Conservation (phyloP, 441 rosid genomes). For the Pelargonium cotyledonis region DNA sequence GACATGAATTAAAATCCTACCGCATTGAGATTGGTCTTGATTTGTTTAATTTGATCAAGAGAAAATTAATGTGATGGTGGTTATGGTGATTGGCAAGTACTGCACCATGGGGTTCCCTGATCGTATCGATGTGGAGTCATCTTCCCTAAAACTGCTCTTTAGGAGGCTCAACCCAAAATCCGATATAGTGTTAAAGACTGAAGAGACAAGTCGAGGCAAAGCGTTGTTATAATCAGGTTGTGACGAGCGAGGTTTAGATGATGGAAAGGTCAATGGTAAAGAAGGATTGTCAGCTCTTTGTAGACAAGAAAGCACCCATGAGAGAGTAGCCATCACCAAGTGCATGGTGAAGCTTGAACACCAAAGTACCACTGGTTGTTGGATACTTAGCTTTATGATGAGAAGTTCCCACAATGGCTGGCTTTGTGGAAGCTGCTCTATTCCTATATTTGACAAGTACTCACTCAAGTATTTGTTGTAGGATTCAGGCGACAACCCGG, state of each 20-base stretch:
- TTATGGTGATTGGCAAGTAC: slow-evolving; percentile 23
- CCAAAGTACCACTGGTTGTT: too few relatives aligned
- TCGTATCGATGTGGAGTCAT: slow-evolving; percentile 29
- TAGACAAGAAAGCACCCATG: slow-evolving; percentile 44
- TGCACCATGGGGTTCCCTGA: slow-evolving; percentile 28
- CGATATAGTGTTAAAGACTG: slow-evolving; percentile 22
- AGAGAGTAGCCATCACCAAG: slow-evolving; percentile 47
- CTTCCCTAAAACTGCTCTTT: slow-evolving; percentile 28
- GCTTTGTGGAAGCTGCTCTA: slow-evolving; percentile 27
- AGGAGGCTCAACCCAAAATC: slow-evolving; percentile 33
- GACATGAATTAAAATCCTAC: too few relatives aligned
- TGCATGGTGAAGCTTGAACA: slow-evolving; percentile 50
- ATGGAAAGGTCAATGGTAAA: slow-evolving; percentile 39
- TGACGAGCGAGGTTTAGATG: neutral
- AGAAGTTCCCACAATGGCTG: slow-evolving; percentile 48
- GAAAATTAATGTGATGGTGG: slow-evolving; percentile 33
- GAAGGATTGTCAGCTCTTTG: slow-evolving; percentile 37
- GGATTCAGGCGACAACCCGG: slow-evolving; percentile 25
- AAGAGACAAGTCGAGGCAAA: slow-evolving; percentile 4
- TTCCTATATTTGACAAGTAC: slow-evolving; percentile 28
- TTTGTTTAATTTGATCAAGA: slow-evolving; percentile 34
- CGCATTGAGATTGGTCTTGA: slow-evolving; percentile 38
- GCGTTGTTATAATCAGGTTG: too few relatives aligned
- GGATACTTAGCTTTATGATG: too few relatives aligned
- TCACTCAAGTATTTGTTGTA: slow-evolving; percentile 27